These are phyloP conservation scores for Medicago lupulina DNA, from an alignment of 306 rosid genomes.

Conservation along the genomic window DNA sequence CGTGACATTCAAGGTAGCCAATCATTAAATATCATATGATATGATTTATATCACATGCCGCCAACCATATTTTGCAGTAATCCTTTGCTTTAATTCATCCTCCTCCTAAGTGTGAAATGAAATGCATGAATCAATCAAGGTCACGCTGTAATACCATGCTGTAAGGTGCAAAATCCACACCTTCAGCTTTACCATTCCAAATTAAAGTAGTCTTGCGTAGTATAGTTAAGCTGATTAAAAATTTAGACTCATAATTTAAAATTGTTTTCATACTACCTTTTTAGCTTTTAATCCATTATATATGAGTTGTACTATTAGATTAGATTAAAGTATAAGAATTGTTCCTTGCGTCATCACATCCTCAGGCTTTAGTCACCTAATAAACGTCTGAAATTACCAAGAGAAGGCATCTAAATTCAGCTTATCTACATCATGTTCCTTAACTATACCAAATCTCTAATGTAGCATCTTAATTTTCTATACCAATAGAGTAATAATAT, in stretches of 20 bases:
- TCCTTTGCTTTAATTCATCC: slow-evolving; percentile 33
- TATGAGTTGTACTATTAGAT: not conserved
- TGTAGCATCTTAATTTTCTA: no score
- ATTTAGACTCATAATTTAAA: not conserved
- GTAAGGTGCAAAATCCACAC: slow-evolving; percentile 39
- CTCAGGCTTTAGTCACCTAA: not conserved
- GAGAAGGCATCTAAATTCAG: no score
- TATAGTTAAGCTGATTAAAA: not conserved
- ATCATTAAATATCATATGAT: slow-evolving; percentile 42
- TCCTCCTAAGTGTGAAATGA: slow-evolving; percentile 4
- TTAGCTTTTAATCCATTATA: not conserved
- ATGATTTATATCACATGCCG: slow-evolving; percentile 44
- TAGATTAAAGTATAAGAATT: not conserved
- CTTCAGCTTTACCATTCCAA: slow-evolving; percentile 27
- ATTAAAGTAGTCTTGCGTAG: not conserved
- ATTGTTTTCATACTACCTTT: not conserved
- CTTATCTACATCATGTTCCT: no score
- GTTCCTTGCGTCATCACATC: slow-evolving; percentile 9
- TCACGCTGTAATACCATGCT: slow-evolving; percentile 43
- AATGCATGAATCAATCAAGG: slow-evolving; percentile 36
- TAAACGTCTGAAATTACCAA: no score
- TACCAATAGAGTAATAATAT: no score
- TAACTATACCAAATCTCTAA: no score
- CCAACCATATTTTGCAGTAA: slow-evolving; percentile 36
- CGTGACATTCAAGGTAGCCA: slow-evolving; percentile 48